Evolutionary conservation across 495 filamentous ascomycete genomes (phyloP), one percentile per base, ranked within the genome.

Genomic region (Talaromyces nanjingensis): DNA sequence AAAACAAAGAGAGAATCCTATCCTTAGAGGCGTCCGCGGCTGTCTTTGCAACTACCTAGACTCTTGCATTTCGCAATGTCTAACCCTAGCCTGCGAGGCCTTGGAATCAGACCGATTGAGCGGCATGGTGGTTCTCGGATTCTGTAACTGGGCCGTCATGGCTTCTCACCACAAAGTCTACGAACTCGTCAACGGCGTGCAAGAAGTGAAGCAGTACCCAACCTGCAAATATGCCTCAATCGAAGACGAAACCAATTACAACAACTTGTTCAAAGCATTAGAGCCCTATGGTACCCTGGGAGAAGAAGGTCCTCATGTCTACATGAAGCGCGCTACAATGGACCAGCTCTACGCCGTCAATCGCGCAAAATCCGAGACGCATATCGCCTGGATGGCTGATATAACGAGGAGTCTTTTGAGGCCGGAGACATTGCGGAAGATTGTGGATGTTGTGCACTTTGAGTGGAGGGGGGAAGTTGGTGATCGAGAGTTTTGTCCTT

Each of bases 371-470:
- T 59, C 59, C 14, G 49, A 62, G 7, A 52, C 53, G 8, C 62
- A 69, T 63, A n/a, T 68, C 0, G 63, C 71, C 2, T 73, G 71
- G 71, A 54, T 71, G 22, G 71, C 71, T n/a, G 69, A 71, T 66
- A 65, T 65, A 14, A 63, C 64, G 8, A 56, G 71, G 31, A 67
- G 57, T n/a, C 62, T 73, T 18, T 45, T 73, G 4, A 18, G 71
- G 4, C 71, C 69, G 0, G 29, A n/a, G n/a, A 66, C 60, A 0
- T 47, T 71, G n/a, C 45, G 45, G 18, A 22, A 49, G 18, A 20
- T 49, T 20, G 45, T 49, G 3, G 45, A 49, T 12, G 45, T 49
- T 49, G 45, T 49, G 18, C 45, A 49, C 6, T 49, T 49, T 49
- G 45, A 49, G 2, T 49, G 45, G 45, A 49, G 7, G n/a, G n/a